These are phyloP conservation scores for Paecilomyces formosus DNA, from an alignment of 2,329 filamentous ascomycete genomes.

Conservation along the genomic window DNA sequence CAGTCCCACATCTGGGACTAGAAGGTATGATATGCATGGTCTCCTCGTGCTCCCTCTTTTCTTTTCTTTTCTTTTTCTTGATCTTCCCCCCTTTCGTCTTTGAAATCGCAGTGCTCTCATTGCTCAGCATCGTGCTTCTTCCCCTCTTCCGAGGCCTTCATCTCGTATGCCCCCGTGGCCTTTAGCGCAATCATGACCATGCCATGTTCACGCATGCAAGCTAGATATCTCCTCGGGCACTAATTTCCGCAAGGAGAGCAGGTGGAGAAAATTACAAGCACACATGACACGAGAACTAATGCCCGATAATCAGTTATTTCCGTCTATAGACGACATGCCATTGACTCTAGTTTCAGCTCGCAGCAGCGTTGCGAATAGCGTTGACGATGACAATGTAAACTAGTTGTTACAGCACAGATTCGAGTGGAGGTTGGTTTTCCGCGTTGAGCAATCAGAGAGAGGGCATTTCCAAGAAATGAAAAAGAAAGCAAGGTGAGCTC, in stretches of 20 bases:
- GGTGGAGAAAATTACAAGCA: not conserved
- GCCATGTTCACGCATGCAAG: not conserved
- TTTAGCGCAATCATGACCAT: too few relatives aligned
- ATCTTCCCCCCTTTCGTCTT: not conserved
- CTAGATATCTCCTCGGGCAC: not conserved
- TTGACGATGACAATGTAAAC: not conserved
- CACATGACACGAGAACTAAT: not conserved
- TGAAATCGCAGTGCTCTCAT: not conserved
- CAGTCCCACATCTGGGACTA: not conserved
- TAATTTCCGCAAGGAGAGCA: not conserved
- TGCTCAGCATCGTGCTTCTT: not conserved
- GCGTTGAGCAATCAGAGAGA: not conserved
- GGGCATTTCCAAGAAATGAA: not conserved
- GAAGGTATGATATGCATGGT: not conserved
- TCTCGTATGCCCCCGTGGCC: too few relatives aligned
- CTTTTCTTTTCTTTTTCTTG: too few relatives aligned
- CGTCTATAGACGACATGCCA: not conserved
- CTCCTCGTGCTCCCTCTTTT: not conserved
- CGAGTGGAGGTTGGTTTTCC: not conserved
- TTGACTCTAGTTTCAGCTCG: not conserved
- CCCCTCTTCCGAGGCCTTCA: not conserved
- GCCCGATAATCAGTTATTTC: not conserved
- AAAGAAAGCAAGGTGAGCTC: not conserved
- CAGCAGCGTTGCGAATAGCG: not conserved
- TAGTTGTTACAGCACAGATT: not conserved